Evolutionary conservation across 345 rosid genomes (phyloP), one percentile per base, ranked within the genome.

Genomic region (Aurinia saxatilis): DNA sequence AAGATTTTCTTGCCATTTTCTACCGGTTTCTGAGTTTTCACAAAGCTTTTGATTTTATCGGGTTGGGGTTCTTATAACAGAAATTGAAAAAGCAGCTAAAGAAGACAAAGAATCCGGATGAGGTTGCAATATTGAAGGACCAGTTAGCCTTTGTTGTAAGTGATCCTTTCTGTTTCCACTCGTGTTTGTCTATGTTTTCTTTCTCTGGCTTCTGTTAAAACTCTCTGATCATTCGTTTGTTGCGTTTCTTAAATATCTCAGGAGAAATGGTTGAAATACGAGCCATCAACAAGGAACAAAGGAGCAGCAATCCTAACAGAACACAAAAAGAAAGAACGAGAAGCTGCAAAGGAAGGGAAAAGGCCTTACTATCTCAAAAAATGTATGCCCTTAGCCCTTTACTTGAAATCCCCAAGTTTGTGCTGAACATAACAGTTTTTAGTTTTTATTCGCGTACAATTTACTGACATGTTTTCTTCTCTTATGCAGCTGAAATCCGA

Each of bases 271-370:
- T 19, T 90, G 48, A 90, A 82, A 75, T 80, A 73, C 37, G 89
- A 81, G 53, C 80, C 95, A 34, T 65, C 77, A 40, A 90, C 75
- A 36, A 82, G 80, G 75, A 80, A 68, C 68, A 76, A 63, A 49
- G 92, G 84, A 52, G 58, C 79, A n/a, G 59, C 81, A 36, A 80
- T 92, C 65, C 60, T 89, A 29, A 39, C 93, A 18, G 81, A 79
- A 65, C 97, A 92, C 81, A 85, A 84, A 74, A 89, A 81, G 85
- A 84, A 74, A 75, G 95, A 89, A 64, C 78, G 89, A 74, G 91
- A 87, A 79, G 97, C 96, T 3, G 82, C 86, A 29, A 92, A 87
- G 76, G 84, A 83, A 27, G 96, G 97, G 21, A 92, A 89, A 74
- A 71, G 10, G 15, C 96, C 97, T 33, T 92, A 73, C 77, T 92